phyloP scores from a whole-genome alignment of 192 early-diverging fungal species.

The Coemansia sp. region DNA sequence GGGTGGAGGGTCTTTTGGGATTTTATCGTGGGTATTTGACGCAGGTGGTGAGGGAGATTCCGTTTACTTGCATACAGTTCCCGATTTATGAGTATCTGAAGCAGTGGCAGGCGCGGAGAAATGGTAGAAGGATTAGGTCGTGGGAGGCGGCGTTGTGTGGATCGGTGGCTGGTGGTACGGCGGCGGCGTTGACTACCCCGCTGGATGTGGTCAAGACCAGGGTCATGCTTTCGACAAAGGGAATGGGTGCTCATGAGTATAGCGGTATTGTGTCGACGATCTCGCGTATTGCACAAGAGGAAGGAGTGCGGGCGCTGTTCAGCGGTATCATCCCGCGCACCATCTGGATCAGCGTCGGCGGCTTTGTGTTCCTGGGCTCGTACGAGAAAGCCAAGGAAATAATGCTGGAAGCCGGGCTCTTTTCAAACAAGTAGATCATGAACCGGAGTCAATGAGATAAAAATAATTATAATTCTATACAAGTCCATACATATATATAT shows the following conservation, averaged over 20 bases:
- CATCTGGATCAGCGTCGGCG: conserved; percentile 94
- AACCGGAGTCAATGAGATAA: no score
- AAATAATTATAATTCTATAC: no score
- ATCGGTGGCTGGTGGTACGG: conserved; percentile 83
- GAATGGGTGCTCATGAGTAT: conserved; percentile 55
- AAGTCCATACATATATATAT: background rate
- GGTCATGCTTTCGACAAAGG: conserved; percentile 83
- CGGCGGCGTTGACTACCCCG: conserved; percentile 90
- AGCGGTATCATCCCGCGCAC: conserved; percentile 91
- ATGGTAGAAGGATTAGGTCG: conserved; percentile 60
- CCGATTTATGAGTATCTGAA: conserved; percentile 93
- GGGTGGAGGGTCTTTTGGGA: conserved; percentile 73
- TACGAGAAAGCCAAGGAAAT: conserved; percentile 79
- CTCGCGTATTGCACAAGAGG: conserved; percentile 70
- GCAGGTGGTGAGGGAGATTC: conserved; percentile 94
- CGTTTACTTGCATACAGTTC: conserved; percentile 96
- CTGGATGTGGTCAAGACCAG: conserved; percentile 96
- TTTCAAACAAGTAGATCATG: conserved; percentile 22
- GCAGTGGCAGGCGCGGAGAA: conserved; percentile 51
- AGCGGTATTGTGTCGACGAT: conserved; percentile 71
- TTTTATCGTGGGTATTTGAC: conserved; percentile 92
- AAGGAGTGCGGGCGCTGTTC: conserved; percentile 77
- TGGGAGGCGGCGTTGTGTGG: conserved; percentile 87
- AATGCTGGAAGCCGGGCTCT: conserved; percentile 25
- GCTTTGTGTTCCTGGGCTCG: conserved; percentile 91